phyloP scores from a whole-genome alignment of 768 basidiomycete genomes.

The Xerocomus spinulosus region DNA sequence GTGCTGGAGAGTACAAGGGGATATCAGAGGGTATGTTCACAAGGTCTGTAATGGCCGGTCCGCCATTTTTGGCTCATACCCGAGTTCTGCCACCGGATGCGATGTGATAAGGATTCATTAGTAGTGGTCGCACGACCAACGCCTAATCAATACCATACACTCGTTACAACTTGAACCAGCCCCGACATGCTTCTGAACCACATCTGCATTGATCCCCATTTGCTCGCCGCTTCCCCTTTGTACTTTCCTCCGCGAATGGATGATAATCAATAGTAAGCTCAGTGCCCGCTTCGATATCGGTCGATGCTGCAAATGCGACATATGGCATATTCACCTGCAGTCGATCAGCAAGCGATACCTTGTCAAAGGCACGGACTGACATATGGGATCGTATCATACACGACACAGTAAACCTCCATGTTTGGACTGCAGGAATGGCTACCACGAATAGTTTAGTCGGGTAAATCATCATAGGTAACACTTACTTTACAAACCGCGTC shows the following conservation, averaged over 20 bases:
- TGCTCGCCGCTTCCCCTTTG: conserved; percentile 24
- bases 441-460: conserved; percentile 5
- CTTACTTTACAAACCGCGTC: conserved; percentile 72
- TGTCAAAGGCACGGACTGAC: conserved; percentile 29
- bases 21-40: conserved; percentile 15
- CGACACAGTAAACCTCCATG: conserved; percentile 49
- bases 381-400: conserved; percentile 57
- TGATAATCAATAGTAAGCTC: conserved; percentile 68
- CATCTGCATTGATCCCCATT: conserved; percentile 36
- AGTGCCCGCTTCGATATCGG: conserved; percentile 43
- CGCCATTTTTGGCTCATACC: neutral
- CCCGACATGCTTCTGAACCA: conserved; percentile 33
- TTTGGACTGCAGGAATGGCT: conserved; percentile 71
- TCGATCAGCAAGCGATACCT: neutral
- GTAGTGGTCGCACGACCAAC: neutral
- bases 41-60: neutral
- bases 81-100: neutral
- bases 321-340: conserved; percentile 56
- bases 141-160: no score
- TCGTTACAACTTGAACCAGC: conserved; percentile 30
- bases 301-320: conserved; percentile 51
- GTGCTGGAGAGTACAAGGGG: neutral
- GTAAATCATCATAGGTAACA: neutral
- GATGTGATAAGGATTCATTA: neutral
- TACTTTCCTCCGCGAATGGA: conserved; percentile 36